phyloP scores from a whole-genome alignment of 2,329 filamentous ascomycete genomes.

The Colletotrichum theobromicola region DNA sequence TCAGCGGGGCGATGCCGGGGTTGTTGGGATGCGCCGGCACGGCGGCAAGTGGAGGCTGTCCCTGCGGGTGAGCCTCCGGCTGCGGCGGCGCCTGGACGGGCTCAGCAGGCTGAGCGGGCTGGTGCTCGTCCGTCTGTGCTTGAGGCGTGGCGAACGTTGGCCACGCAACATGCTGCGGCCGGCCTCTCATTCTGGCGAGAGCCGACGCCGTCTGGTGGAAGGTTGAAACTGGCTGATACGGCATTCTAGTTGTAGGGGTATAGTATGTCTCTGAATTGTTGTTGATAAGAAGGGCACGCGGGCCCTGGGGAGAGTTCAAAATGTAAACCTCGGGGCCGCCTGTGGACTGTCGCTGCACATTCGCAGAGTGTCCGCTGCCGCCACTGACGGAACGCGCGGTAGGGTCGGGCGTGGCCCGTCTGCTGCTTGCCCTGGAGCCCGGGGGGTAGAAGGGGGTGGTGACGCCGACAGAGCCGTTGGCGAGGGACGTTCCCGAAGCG shows the following conservation, averaged over 20 bases:
- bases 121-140: not conserved
- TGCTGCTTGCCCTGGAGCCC: conserved; percentile 46
- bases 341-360: conserved; percentile 23
- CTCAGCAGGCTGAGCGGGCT: conserved; percentile 6
- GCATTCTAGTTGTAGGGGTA: conserved; percentile 42
- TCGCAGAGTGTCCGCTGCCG: conserved; percentile 29
- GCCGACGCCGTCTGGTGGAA: conserved; percentile 4
- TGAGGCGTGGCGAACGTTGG: conserved; percentile 24
- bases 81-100: conserved; percentile 24
- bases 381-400: conserved; percentile 35
- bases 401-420: conserved; percentile 53
- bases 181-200: conserved; percentile 7
- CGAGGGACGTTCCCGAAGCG: conserved; percentile 50
- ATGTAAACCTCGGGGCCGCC: conserved; percentile 61
- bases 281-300: conserved; percentile 62
- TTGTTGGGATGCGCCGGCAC: conserved; percentile 43
- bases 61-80: conserved; percentile 30
- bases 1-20: conserved; percentile 39
- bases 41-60: conserved; percentile 28
- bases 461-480: conserved; percentile 44
- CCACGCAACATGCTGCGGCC: conserved; percentile 14
- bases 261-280: conserved; percentile 56
- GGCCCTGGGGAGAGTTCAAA: conserved; percentile 64
- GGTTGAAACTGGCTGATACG: not conserved
- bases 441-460: conserved; percentile 44